Evolutionary conservation across 495 filamentous ascomycete genomes (phyloP).

Genomic region (Zalerion maritima): DNA sequence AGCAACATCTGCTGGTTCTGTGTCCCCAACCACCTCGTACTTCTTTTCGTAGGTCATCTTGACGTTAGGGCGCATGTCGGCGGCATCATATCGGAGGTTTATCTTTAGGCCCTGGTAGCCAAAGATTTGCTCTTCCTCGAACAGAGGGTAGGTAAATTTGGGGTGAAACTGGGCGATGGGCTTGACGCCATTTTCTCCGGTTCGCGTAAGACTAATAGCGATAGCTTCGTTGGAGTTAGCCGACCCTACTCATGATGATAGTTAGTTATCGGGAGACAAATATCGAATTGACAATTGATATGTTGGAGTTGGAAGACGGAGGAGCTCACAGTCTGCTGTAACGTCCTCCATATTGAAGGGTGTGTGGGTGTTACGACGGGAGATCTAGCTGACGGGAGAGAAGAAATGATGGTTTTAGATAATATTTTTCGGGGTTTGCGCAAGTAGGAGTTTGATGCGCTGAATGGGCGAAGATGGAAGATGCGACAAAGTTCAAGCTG

Average conservation of each 20-base stretch:
- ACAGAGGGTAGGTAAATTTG: slow-evolving; percentile 79
- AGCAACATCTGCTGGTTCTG: slow-evolving; percentile 50
- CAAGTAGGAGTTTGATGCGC: too few relatives aligned
- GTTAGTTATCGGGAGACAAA: too few relatives aligned
- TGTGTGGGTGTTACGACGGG: too few relatives aligned
- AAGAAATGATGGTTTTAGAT: too few relatives aligned
- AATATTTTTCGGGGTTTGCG: too few relatives aligned
- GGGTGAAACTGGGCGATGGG: slow-evolving; percentile 60
- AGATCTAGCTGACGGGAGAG: too few relatives aligned
- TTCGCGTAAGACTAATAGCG: slow-evolving; percentile 51
- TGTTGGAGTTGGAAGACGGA: too few relatives aligned
- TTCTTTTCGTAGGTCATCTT: slow-evolving; percentile 57
- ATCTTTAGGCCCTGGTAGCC: slow-evolving; percentile 73
- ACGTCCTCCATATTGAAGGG: too few relatives aligned
- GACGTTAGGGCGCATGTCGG: slow-evolving; percentile 65
- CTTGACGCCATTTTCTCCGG: slow-evolving; percentile 37
- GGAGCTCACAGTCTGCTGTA: too few relatives aligned
- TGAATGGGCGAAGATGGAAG: too few relatives aligned
- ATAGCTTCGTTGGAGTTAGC: slow-evolving; percentile 60
- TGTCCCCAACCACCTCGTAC: slow-evolving; percentile 58
- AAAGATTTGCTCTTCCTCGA: slow-evolving; percentile 80
- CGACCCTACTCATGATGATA: too few relatives aligned
- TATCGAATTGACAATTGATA: slow-evolving; percentile 7
- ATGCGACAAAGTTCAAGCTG: too few relatives aligned
- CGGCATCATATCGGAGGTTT: slow-evolving; percentile 61